Base-by-base conservation (phyloP, 805 yeast species). In the Metschnikowia lochheadii region DNA sequence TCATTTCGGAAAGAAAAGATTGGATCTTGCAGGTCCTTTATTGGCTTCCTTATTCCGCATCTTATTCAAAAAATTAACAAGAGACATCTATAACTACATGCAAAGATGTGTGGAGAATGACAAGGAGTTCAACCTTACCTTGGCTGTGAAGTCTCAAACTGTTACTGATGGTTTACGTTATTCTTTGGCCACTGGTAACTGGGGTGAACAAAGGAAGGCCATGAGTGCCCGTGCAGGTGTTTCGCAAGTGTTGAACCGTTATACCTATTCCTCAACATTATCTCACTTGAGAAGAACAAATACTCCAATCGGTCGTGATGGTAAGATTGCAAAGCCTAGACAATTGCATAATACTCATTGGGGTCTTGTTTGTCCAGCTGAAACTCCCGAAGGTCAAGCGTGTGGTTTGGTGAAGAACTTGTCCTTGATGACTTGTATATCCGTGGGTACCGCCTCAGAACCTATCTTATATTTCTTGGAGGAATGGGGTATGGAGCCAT, bases 141-240 rank as follows among this genome's bases (percentile, higher is more conserved):
- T 94, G 64, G 99, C 99, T 37, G 97, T 94, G 59, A 92, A 94
- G 75, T 89, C 97, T 15, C 91, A 91, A 60, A 94, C 98, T 2
- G 89, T 94, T 62, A 94, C 99, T 36, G 92, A 96, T 54, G 99
- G 99, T 67, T 81, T 94, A 71, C 88, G 95, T 67, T 94, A 94
- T 72, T 94, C 99, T 37, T 79, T 94, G 64, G 99, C 99, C 49
- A 94, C 99, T 14, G 99, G 99, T 79, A 94, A 94, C 76, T 94
- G 99, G 99, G 99, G 99, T 76, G 99, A 94, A 72, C 99, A 94
- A 70, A 92, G 91, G 84, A 94, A 94, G 70, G 97, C 98, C 13
- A 94, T 94, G 99, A 84, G 94, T 54, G 85, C 97, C 17, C 85
- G 96, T 70, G 99, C 99, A 5, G 99, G 99, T 81, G 99, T 95